Evolutionary conservation across 192 early-diverging fungal species (phyloP).

Genomic region (Gamsiella multidivaricata): DNA sequence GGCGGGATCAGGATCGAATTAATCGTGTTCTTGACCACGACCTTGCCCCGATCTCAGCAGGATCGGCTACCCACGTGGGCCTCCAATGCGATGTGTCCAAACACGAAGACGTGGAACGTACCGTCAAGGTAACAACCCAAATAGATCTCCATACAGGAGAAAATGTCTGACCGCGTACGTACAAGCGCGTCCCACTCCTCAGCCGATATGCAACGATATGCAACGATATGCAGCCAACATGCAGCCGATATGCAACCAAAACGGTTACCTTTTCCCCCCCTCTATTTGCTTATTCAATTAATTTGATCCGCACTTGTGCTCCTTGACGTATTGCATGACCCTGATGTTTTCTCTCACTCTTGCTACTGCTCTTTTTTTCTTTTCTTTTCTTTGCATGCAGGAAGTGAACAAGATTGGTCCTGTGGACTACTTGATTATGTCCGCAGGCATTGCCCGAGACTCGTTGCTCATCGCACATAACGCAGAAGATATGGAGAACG

Average conservation of each 20-base stretch:
- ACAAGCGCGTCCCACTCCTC: too few species aligned
- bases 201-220: too few species aligned
- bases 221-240: too few species aligned
- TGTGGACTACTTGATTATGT: conserved; percentile 60
- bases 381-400: conserved; percentile 17
- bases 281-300: not conserved
- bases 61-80: conserved; percentile 34
- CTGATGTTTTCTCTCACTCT: not conserved
- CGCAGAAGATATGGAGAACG: conserved; percentile 59
- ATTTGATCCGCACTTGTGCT: conserved; percentile 27
- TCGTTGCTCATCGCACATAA: conserved; percentile 60
- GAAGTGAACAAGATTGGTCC: conserved; percentile 28
- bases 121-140: conserved; percentile 47
- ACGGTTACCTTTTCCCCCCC: not conserved
- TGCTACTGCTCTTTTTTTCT: not conserved
- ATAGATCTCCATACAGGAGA: not conserved
- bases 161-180: too few species aligned
- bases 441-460: conserved; percentile 70
- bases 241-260: too few species aligned
- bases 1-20: conserved; percentile 59
- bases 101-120: conserved; percentile 45
- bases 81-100: conserved; percentile 60
- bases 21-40: conserved; percentile 29
- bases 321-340: not conserved
- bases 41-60: conserved; percentile 34